phyloP scores from a whole-genome alignment of 257 asterid genomes.

The Osmanthus fragrans region DNA sequence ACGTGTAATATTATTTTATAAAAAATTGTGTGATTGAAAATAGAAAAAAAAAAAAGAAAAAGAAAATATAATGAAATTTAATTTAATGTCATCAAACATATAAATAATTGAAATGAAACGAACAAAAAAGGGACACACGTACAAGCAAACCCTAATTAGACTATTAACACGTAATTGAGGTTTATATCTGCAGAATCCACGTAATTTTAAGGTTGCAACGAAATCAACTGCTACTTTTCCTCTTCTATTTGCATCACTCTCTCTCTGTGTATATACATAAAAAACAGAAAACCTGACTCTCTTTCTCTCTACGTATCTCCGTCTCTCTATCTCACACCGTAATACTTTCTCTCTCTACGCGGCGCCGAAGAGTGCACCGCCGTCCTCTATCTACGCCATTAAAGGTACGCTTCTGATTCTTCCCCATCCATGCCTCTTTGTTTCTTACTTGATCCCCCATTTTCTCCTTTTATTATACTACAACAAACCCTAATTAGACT shows the following conservation, averaged over 20 bases:
- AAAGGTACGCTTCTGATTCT: not conserved
- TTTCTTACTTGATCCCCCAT: slow-evolving; percentile 33
- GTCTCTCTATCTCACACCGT: not conserved
- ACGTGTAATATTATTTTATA: no score
- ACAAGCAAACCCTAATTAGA: no score
- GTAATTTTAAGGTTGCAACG: not conserved
- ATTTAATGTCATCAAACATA: no score
- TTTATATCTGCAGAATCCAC: no score
- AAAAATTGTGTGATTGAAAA: no score
- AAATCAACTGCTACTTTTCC: not conserved
- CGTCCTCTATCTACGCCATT: slow-evolving; percentile 8
- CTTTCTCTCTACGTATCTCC: not conserved
- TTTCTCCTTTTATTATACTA: not conserved
- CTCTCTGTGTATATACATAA: not conserved
- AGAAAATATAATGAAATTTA: no score
- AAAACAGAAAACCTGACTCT: not conserved
- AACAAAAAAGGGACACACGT: no score
- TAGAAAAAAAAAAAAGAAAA: no score
- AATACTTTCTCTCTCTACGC: not conserved
- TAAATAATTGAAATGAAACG: no score
- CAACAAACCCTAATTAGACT: slow-evolving; percentile 9
- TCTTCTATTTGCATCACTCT: not conserved
- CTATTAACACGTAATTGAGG: no score
- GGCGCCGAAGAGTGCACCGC: not conserved
- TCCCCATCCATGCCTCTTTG: not conserved